phyloP scores from a whole-genome alignment of 345 rosid species.

The Populus deltoides region DNA sequence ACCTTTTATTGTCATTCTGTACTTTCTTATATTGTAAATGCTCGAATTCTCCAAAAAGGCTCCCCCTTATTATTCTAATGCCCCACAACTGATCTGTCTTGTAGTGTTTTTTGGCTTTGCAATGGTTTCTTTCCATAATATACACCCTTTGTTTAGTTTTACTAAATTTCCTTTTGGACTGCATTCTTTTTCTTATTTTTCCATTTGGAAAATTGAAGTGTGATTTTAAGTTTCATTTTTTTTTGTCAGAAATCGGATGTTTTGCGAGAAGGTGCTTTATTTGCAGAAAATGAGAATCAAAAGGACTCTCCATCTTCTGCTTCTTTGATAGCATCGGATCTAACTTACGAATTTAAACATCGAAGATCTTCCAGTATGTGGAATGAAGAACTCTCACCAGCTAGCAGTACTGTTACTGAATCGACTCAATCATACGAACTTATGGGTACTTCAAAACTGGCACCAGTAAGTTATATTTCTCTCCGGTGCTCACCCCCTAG shows the following conservation, averaged over 20 bases:
- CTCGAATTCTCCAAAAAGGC: not conserved
- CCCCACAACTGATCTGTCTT: not conserved
- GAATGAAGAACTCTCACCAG: conserved; percentile 71
- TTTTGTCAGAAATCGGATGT: conserved; percentile 53
- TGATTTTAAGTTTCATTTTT: conserved; percentile 6
- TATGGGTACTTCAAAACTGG: conserved; percentile 42
- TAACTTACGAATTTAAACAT: conserved; percentile 55
- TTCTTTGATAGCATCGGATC: conserved; percentile 45
- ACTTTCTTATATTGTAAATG: not conserved
- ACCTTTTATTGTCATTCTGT: not conserved
- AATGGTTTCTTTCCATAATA: not conserved
- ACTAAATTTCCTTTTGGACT: not conserved
- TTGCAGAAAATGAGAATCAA: conserved; percentile 55
- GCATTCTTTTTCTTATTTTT: not conserved
- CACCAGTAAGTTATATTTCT: conserved; percentile 34
- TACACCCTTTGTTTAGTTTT: not conserved
- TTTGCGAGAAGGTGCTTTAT: conserved; percentile 48
- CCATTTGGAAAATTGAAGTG: not conserved
- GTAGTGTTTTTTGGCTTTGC: not conserved
- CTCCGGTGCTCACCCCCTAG: not conserved
- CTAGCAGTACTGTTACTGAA: conserved; percentile 66
- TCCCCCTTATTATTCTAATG: not conserved
- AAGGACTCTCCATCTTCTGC: conserved; percentile 51
- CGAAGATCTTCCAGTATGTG: conserved; percentile 72
- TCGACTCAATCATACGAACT: conserved; percentile 61